These are phyloP conservation scores for Annulohypoxylon truncatum DNA, from an alignment of 2,329 filamentous ascomycete species.

Conservation along the genomic window DNA sequence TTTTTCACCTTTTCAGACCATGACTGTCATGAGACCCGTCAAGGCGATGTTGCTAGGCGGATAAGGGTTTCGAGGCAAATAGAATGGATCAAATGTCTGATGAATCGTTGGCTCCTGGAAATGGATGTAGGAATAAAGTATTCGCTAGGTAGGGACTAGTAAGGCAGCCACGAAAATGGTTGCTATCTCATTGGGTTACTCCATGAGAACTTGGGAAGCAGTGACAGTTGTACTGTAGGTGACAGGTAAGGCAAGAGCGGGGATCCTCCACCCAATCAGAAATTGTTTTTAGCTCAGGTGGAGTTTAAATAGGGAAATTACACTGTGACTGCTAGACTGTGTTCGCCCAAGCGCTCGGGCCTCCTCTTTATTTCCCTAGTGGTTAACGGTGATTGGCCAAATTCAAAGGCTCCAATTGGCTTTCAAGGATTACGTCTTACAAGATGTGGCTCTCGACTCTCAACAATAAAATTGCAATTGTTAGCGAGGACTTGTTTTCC, in stretches of 20 bases:
- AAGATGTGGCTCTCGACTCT: not conserved
- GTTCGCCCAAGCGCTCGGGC: slow-evolving; percentile 27
- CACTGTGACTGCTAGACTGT: slow-evolving; percentile 27
- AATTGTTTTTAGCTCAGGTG: not conserved
- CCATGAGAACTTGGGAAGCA: slow-evolving; percentile 4
- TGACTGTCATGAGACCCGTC: not conserved
- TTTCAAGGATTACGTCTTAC: not conserved
- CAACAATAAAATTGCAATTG: not conserved
- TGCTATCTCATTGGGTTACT: slow-evolving; percentile 2
- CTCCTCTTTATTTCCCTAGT: slow-evolving; percentile 10
- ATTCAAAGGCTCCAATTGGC: slow-evolving; percentile 12
- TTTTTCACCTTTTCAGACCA: slow-evolving; percentile 5
- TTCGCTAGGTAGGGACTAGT: not conserved
- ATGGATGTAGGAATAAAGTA: not conserved
- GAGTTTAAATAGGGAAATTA: not conserved
- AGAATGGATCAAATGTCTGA: not conserved
- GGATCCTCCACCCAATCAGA: slow-evolving; percentile 21
- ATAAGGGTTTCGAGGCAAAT: not conserved
- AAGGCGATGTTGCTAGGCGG: not conserved
- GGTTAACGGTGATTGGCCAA: slow-evolving; percentile 11
- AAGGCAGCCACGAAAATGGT: not conserved
- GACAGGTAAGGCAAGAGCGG: slow-evolving; percentile 21
- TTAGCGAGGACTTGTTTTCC: slow-evolving; percentile 1
- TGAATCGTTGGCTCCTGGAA: not conserved
- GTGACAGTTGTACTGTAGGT: slow-evolving; percentile 11